Evolutionary conservation across 306 rosid genomes (phyloP).

Genomic region (Sphenostylis stenocarpa): DNA sequence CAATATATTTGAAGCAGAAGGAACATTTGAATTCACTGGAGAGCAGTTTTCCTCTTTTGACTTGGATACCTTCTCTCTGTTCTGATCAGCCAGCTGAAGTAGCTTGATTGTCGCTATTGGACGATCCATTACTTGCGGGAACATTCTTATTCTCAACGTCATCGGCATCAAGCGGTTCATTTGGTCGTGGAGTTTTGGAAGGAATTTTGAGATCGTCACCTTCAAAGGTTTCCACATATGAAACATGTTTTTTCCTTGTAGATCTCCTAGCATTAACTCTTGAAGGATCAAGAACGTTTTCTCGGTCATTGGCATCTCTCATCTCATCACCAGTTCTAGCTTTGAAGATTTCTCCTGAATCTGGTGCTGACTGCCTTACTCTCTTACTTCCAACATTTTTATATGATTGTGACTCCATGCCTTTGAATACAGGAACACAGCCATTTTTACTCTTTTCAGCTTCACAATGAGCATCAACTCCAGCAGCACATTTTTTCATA

Average conservation of each 20-base stretch:
- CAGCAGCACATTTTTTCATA: conserved; percentile 38
- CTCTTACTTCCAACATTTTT: conserved; percentile 56
- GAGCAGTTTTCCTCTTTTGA: conserved; percentile 24
- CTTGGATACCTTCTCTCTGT: conserved; percentile 30
- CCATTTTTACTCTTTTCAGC: conserved; percentile 38
- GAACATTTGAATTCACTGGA: conserved; percentile 30
- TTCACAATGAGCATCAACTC: conserved; percentile 29
- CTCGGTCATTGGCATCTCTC: conserved; percentile 28
- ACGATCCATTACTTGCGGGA: conserved; percentile 31
- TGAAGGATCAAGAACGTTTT: conserved; percentile 42
- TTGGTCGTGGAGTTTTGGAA: conserved; percentile 44
- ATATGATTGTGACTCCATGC: conserved; percentile 36
- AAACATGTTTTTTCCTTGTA: conserved; percentile 56
- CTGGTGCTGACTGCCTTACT: conserved; percentile 41
- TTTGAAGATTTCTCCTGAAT: conserved; percentile 38
- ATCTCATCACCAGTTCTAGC: conserved; percentile 16
- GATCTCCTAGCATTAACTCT: conserved; percentile 51
- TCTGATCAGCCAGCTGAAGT: conserved; percentile 18
- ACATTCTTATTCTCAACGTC: conserved; percentile 40
- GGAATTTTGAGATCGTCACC: conserved; percentile 38
- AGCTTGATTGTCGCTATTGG: conserved; percentile 19
- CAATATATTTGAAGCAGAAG: conserved; percentile 30
- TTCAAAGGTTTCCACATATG: conserved; percentile 38
- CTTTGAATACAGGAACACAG: conserved; percentile 34
- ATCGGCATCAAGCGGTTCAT: conserved; percentile 28